Conservation (phyloP, 2,329 filamentous ascomycete species). For the Pseudogymnoascus sp. region DNA sequence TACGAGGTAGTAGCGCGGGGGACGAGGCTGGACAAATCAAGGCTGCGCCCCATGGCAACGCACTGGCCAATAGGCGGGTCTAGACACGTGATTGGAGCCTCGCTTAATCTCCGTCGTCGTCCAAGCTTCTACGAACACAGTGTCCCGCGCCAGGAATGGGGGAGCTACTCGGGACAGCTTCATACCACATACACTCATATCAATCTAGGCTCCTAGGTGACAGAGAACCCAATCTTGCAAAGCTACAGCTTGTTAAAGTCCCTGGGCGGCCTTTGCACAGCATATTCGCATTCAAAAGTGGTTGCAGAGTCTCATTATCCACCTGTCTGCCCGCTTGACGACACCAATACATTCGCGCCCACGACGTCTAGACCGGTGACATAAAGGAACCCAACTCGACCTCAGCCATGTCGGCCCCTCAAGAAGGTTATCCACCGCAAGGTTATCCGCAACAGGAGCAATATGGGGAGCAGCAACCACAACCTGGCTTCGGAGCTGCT, state of each 20-base stretch:
- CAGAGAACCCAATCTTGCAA: neutral
- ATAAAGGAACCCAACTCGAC: neutral
- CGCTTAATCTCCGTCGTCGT: slow-evolving; percentile 1
- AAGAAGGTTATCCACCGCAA: slow-evolving; percentile 44
- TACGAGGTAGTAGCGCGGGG: slow-evolving; percentile 1
- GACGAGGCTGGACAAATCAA: slow-evolving; percentile 11
- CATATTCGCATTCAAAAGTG: neutral
- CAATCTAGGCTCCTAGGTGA: neutral
- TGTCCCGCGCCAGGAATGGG: slow-evolving; percentile 10
- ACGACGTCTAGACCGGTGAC: slow-evolving; percentile 1
- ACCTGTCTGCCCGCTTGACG: neutral
- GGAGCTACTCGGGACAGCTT: slow-evolving; percentile 8
- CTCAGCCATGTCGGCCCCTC: slow-evolving; percentile 42
- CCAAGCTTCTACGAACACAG: slow-evolving; percentile 11
- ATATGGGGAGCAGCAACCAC: slow-evolving; percentile 38
- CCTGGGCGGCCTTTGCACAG: slow-evolving; percentile 5
- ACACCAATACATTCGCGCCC: neutral
- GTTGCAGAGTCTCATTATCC: neutral
- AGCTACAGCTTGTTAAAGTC: slow-evolving; percentile 10
- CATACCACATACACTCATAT: slow-evolving; percentile 1
- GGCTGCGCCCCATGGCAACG: slow-evolving; percentile 1
- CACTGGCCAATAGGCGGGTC: neutral
- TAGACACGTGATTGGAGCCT: neutral
- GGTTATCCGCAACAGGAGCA: slow-evolving; percentile 39
- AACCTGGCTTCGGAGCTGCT: slow-evolving; percentile 28